A percentile compares a stretch with the other conserved stretches of the same genome.
These are phyloP conservation scores for Pleurotus sapidus DNA, from an alignment of 768 basidiomycete species.

Conservation along the genomic window DNA sequence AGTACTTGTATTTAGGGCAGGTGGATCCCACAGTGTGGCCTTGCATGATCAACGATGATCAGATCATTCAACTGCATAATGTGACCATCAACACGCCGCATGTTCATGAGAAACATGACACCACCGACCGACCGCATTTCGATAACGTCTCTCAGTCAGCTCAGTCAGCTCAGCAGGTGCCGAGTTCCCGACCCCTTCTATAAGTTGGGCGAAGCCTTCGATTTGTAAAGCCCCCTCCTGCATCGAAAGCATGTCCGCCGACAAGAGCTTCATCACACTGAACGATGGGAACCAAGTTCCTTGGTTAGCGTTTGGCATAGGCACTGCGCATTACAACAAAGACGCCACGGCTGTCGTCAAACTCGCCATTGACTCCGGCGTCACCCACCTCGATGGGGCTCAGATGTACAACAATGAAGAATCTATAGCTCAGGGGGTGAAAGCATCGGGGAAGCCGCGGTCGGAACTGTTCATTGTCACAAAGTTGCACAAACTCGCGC, in stretches of 20 bases:
- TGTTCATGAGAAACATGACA: background rate
- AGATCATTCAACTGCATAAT: conserved; percentile 13
- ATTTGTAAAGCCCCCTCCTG: background rate
- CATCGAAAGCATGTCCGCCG: conserved; percentile 19
- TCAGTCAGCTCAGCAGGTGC: too few species aligned
- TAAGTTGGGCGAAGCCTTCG: too few species aligned
- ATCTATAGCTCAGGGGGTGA: conserved; percentile 47
- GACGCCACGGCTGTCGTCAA: conserved; percentile 39
- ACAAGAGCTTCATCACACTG: conserved; percentile 35
- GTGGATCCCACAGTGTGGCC: conserved; percentile 15
- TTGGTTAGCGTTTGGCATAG: conserved; percentile 62
- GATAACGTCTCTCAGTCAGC: too few species aligned
- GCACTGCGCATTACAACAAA: conserved; percentile 45
- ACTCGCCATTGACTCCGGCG: conserved; percentile 50
- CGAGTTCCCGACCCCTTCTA: too few species aligned
- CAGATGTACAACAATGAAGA: conserved; percentile 58
- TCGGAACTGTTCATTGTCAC: conserved; percentile 62
- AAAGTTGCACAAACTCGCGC: conserved; percentile 42
- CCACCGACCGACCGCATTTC: too few species aligned
- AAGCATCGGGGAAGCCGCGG: conserved; percentile 46
- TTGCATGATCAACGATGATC: conserved; percentile 28
- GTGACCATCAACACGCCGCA: background rate
- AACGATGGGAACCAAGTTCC: conserved; percentile 55
- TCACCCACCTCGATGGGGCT: conserved; percentile 65
- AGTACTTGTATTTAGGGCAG: conserved; percentile 9